Conservation (phyloP, 371 early-diverging fungal genomes). For the Fennellomyces sp. region DNA sequence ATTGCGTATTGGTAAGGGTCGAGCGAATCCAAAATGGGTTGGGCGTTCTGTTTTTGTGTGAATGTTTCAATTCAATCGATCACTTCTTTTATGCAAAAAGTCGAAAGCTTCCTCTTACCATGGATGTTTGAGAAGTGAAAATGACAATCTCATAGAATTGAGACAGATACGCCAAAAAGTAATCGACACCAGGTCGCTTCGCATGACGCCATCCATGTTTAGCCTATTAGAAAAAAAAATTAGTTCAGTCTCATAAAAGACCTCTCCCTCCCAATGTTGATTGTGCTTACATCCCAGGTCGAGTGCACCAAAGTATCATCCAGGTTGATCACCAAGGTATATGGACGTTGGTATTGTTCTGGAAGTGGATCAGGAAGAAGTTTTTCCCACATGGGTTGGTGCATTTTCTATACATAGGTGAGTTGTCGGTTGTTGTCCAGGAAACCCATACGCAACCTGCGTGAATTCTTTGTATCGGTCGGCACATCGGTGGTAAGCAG, state of each 20-base stretch:
- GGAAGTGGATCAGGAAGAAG: conserved; percentile 89
- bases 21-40: conserved; percentile 83
- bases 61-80: too few species aligned
- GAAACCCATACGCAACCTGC: conserved; percentile 21
- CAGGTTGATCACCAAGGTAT: conserved; percentile 92
- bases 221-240: conserved; percentile 44
- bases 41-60: conserved; percentile 67
- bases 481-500: conserved; percentile 43
- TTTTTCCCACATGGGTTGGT: conserved; percentile 78
- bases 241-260: conserved; percentile 1
- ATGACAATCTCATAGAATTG: conserved; percentile 95
- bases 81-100: not conserved
- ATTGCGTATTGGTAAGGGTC: conserved; percentile 88
- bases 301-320: conserved; percentile 92
- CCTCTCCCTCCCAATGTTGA: conserved; percentile 87
- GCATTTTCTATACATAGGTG: conserved; percentile 31
- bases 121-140: conserved; percentile 82
- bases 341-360: conserved; percentile 78
- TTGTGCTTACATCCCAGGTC: conserved; percentile 89
- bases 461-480: conserved; percentile 49
- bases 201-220: conserved; percentile 94
- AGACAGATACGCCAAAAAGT: conserved; percentile 88
- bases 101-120: conserved; percentile 46
- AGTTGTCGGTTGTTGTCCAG: too few species aligned
- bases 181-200: conserved; percentile 94